Evolutionary conservation across 2,329 filamentous ascomycete species (phyloP), one percentile per base, ranked within the genome.

Genomic region (Fusarium scirpi): DNA sequence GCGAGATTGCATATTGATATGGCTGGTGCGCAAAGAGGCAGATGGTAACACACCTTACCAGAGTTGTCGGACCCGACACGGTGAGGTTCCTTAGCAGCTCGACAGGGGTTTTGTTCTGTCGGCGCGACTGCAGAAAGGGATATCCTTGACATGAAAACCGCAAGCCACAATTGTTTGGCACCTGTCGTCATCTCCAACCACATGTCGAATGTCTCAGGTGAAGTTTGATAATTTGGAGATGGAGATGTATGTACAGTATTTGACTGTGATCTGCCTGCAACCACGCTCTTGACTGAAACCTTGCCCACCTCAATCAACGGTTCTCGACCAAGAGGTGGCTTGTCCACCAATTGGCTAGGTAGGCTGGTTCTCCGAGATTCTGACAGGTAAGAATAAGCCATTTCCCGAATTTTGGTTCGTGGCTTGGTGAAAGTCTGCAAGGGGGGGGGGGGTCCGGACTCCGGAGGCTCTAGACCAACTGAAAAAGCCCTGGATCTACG

Each of bases 151-250:
- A 44, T 52, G n/a, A 55, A 38, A 38, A 38, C 41, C 22, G 51
- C 46, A 63, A 57, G 48, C 24, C 46, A 54, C 47, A 43, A 22
- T 46, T 52, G 30, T 49, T 49, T 69, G 61, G 58, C 49, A 48
- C 43, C 51, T 69, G 52, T 57, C 53, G 49, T 70, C 48, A 52
- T 71, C 54, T 62, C 46, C 46, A 61, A 43, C 51, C 56, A 63
- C 62, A 70, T 51, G 44, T 58, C 52, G 40, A 54, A 59, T 65
- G 62, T 74, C 71, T 70, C 68, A 72, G 70, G 68, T 67, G 70
- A 66, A 64, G 60, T 57, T 66, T 65, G 63, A 61, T 60, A 32
- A 44, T 56, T 24, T 54, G 24, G 49, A 40, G 47, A 20, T 20
- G 18, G 47, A 43, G 55, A 47, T 38, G 18, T 38, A 38, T 6